Base-by-base conservation (phyloP, 2,329 filamentous ascomycete species). In the Fusarium transvaalense region DNA sequence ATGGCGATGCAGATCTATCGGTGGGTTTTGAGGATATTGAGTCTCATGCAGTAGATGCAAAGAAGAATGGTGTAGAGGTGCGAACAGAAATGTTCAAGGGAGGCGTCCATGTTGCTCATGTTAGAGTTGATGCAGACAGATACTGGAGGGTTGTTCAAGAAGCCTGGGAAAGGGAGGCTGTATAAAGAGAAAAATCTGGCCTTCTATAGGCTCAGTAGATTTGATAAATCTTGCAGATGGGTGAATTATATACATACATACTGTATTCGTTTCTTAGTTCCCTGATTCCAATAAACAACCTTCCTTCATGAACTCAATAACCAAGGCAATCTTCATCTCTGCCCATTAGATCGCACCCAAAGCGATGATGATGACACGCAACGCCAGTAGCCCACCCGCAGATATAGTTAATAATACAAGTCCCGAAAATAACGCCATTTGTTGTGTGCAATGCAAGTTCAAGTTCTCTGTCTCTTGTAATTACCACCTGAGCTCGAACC, bases 31-130 rank as follows among this genome's bases (percentile, higher is more conserved):
- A 63, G 10, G 81, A 86, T 60, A 79, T 88, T 6, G 83, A 87
- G 73, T 58, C 68, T 41, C 84, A 88, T 66, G 84, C 82, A 1
- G 71, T 62, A 4, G 76, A 81, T 42, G 84, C 85, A 0, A 69
- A 53, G 31, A 61, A 67, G 9, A 76, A 69, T 10, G 84, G 83
- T 3, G 82, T 83, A 38, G 55, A 56, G 5, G 81, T 86, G 3
- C 75, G 78, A 46, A 72, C 76, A 64, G 86, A 86, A 69, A 72
- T 74, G 67, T 88, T 88, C 53, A 74, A 76, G 29, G 78, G 79
- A 35, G 85, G 82, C 6, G 76, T 76, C 25, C 86, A 89, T 74
- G 85, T 88, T 25, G 80, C 83, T 19, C 84, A 86, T 61, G 79
- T 81, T 59, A 80, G 82, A 62, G 71, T 71, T 0, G 82, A 88